Evolutionary conservation across 805 yeast genomes (phyloP).

Genomic region (Osmozyma mogii): DNA sequence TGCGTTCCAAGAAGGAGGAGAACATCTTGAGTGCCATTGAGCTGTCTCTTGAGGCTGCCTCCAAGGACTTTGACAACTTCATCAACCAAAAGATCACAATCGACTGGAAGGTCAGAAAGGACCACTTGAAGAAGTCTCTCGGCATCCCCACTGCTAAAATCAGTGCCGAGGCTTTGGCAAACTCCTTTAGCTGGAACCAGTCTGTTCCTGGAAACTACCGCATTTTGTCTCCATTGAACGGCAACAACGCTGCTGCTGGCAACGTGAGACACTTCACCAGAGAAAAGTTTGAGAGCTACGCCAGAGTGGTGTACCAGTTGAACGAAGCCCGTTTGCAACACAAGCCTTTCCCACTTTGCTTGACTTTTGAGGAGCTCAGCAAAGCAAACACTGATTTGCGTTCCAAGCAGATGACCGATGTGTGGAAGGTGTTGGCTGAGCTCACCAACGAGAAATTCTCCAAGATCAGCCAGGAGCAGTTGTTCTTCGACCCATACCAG

Average conservation of each 20-base stretch:
- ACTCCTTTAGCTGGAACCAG: slow-evolving; percentile 29
- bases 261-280: slow-evolving; percentile 28
- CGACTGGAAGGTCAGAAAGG: slow-evolving; percentile 80
- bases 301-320: slow-evolving; percentile 60
- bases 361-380: slow-evolving; percentile 54
- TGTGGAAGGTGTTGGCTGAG: slow-evolving; percentile 59
- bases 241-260: slow-evolving; percentile 8
- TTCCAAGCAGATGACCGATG: slow-evolving; percentile 64
- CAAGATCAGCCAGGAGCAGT: slow-evolving; percentile 28
- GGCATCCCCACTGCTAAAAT: slow-evolving; percentile 29
- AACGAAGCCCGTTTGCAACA: slow-evolving; percentile 58
- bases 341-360: slow-evolving; percentile 47
- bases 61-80: slow-evolving; percentile 74
- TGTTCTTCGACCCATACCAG: slow-evolving; percentile 19
- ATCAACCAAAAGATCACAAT: slow-evolving; percentile 64
- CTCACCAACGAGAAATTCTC: slow-evolving; percentile 33
- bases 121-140: slow-evolving; percentile 63
- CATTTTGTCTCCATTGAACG: slow-evolving; percentile 24
- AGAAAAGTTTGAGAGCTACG: slow-evolving; percentile 66
- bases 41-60: slow-evolving; percentile 62
- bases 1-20: slow-evolving; percentile 70
- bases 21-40: slow-evolving; percentile 77
- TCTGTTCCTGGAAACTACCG: slow-evolving; percentile 24
- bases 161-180: slow-evolving; percentile 12
- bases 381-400: slow-evolving; percentile 51